Base-by-base conservation (phyloP, 768 basidiomycete species). In the Leccinum aurantiacum region DNA sequence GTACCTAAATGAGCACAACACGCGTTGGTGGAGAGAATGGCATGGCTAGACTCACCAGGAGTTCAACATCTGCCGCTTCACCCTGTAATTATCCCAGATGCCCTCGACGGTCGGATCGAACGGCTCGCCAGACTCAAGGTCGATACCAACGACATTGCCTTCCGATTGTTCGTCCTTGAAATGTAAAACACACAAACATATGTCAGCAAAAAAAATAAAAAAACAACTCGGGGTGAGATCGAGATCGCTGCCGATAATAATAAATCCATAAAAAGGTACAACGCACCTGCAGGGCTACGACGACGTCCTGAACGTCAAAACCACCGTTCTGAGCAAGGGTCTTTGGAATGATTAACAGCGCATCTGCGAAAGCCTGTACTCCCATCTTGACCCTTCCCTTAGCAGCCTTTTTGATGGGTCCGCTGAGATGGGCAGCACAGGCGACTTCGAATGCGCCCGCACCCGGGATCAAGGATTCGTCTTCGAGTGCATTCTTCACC, bases 1-100 rank as follows among this genome's bases (percentile, higher is more conserved):
- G 63, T 53, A 60, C 52, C 63, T 71, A 63, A 71, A 73, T 60
- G 62, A 69, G 48, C 63, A 63, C 65, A 56, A 67, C 60, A 64
- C 56, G 59, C 60, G 64, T 57, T 61, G 57, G 55, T 56, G 63
- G 57, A 37, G 38, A 62, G 7, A 38, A 53, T 55, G 48, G 59
- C 25, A 47, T 57, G 60, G 37, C 27, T 53, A 44, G 27, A 78
- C 87, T 71, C 66, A 95, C 94, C 92, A 93, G 69, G 94, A 96
- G 71, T 98, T 95, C 50, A 99, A 77, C 94, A 99, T 97, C 73
- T 99, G 97, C 61, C 96, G 82, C 81, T 99, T 99, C 61, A 99
- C 97, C 65, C 97, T 82, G 72, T 97, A 98, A 77, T 98, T 98
- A 73, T 99, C 97, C 95, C 95, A 99, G 27, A 99, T 88, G 38